Conservation (phyloP, 306 rosid species). For the Coriaria nepalensis region DNA sequence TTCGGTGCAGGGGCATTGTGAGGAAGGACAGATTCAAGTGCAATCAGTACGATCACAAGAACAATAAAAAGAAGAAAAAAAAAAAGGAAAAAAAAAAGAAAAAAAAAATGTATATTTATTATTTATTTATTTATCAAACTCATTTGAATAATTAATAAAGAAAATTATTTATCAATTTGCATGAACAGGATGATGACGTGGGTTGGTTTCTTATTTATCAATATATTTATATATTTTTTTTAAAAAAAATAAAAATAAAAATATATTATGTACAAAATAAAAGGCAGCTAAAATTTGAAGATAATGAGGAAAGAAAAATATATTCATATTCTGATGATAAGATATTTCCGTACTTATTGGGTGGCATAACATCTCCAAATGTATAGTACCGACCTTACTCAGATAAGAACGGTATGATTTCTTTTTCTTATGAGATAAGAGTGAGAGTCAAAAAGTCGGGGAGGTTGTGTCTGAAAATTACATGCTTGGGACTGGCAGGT, state of each 20-base stretch:
- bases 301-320: not conserved
- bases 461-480: too few relatives aligned
- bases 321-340: conserved; percentile 1
- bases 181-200: too few relatives aligned
- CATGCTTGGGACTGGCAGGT: too few relatives aligned
- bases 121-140: not conserved
- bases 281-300: not conserved
- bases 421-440: too few relatives aligned
- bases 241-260: too few relatives aligned
- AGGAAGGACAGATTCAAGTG: conserved; percentile 94
- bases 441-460: conserved; percentile 3
- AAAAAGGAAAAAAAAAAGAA: too few relatives aligned
- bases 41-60: conserved; percentile 59
- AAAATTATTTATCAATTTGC: too few relatives aligned
- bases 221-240: too few relatives aligned
- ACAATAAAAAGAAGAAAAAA: too few relatives aligned
- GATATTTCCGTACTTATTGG: conserved; percentile 67
- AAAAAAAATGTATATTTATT: too few relatives aligned
- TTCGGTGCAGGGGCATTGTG: conserved; percentile 82
- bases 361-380: conserved; percentile 3
- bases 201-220: too few relatives aligned
- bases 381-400: conserved; percentile 72
- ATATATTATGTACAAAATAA: too few relatives aligned
- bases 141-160: not conserved
- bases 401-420: conserved; percentile 51